Evolutionary conservation across 2,329 filamentous ascomycete genomes (phyloP), one percentile per base, ranked within the genome.

Genomic region (Diaporthe velutina): DNA sequence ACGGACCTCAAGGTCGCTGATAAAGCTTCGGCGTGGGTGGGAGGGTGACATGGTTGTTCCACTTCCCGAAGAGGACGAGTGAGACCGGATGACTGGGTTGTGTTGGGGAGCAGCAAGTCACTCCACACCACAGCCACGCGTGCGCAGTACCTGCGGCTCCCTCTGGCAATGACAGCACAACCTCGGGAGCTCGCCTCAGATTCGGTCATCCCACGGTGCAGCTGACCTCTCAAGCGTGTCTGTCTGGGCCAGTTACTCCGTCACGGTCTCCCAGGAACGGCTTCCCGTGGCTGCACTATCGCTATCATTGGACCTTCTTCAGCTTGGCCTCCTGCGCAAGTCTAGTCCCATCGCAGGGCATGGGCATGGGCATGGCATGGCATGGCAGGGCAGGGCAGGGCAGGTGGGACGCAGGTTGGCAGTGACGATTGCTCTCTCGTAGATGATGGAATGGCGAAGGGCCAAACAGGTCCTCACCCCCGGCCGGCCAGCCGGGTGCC

Each of bases 131-230:
- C 54, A 40, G 33, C 52, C 35, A 71, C 45, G 48, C 70, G 15
- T 6, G 45, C 48, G 25, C 19, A 48, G 45, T 50, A 72, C 70
- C 45, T 72, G 57, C 48, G 42, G 64, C 64, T 68, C 45, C 45
- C 30, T 50, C 45, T 68, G 64, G 45, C 64, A 68, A 30, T 25
- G 45, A 17, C 45, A 68, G 45, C 64, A 54, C 45, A 28, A 68
- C 64, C 64, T 68, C 64, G 64, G 64, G 64, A 50, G 48, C 64
- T 68, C 64, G 64, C 64, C 64, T 68, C 64, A 68, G 64, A 68
- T 38, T 71, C 33, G 33, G 38, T 52, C 57, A 60, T 71, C 55
- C 70, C 70, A 64, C 70, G 70, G 55, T 58, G 68, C 70, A 58
- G 57, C 45, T 61, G 57, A 61, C 55, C 54, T 60, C 54, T 50